Conservation (phyloP, 164 flowering plant species). For the Vitis amurensis region DNA sequence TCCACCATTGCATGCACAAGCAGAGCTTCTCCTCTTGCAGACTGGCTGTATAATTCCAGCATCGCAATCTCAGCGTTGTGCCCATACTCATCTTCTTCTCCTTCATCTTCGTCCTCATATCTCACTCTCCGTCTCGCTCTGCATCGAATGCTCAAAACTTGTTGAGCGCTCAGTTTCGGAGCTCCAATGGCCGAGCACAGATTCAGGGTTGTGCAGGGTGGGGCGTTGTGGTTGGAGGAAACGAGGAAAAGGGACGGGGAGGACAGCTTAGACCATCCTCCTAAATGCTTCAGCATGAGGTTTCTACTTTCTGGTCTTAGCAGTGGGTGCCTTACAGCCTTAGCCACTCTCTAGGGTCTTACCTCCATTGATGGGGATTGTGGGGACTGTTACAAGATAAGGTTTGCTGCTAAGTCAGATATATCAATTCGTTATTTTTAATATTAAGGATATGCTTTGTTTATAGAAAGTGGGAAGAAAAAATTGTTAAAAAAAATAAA, state of each 20-base stretch:
- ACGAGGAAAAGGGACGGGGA: constrained; percentile 2
- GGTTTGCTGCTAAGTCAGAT: no score
- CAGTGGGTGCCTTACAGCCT: background rate
- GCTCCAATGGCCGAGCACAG: background rate
- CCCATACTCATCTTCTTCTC: constrained; percentile 42
- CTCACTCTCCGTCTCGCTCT: constrained; percentile 49
- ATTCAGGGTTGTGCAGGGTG: background rate
- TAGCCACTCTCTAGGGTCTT: no score
- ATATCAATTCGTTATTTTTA: no score
- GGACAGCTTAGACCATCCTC: constrained; percentile 1
- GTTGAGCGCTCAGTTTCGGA: background rate
- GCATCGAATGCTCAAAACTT: constrained; percentile 3
- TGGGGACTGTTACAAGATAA: no score
- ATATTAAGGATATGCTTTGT: no score
- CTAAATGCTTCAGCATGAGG: constrained; percentile 1
- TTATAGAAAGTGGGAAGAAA: no score
- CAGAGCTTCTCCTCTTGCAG: constrained; percentile 56
- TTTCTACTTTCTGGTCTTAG: background rate
- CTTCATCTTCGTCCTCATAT: constrained; percentile 41
- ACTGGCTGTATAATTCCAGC: constrained; percentile 62
- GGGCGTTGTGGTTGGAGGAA: background rate
- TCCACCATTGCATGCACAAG: constrained; percentile 64
- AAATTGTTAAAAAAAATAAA: no score
- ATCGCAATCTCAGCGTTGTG: constrained; percentile 58
- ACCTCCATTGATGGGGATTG: no score